Conservation (phyloP, 208 protist species). For the Acanthamoeba sp. region DNA sequence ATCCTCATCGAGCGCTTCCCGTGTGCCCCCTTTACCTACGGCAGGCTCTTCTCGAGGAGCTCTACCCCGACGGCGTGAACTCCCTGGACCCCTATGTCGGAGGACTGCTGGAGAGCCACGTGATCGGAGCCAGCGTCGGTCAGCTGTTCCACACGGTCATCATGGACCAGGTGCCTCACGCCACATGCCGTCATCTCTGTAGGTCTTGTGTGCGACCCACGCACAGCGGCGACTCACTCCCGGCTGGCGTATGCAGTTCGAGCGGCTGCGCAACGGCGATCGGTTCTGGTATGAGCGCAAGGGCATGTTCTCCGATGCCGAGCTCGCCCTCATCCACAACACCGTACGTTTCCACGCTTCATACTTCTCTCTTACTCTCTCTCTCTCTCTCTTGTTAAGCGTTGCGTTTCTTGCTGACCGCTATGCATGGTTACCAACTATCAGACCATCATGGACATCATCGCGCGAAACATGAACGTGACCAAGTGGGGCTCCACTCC, state of each 20-base stretch:
- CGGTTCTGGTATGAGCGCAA: conserved; percentile 75
- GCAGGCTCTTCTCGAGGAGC: conserved; percentile 36
- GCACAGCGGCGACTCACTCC: too few relatives aligned
- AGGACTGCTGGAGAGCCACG: conserved; percentile 35
- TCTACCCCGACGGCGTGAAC: conserved; percentile 7
- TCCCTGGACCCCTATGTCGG: conserved; percentile 73
- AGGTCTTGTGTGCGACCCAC: too few relatives aligned
- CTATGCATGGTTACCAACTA: background rate
- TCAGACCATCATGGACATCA: conserved; percentile 64
- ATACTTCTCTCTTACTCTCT: too few relatives aligned
- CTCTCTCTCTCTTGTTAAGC: too few relatives aligned
- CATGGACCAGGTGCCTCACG: background rate
- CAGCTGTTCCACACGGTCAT: conserved; percentile 29
- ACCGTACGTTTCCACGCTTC: background rate
- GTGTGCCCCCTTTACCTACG: too few relatives aligned
- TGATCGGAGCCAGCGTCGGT: conserved; percentile 40
- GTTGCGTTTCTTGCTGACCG: background rate
- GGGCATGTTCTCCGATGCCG: conserved; percentile 48
- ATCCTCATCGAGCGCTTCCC: too few relatives aligned
- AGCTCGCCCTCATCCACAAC: conserved; percentile 59
- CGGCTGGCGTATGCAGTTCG: conserved; percentile 48
- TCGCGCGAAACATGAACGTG: conserved; percentile 48
- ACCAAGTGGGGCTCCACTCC: background rate
- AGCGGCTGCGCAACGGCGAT: conserved; percentile 70
- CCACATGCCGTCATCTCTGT: background rate